A percentile compares a stretch with the other conserved stretches of the same genome.
Conservation (phyloP, 2,329 filamentous ascomycete species). For the Pezicula rhizophila region DNA sequence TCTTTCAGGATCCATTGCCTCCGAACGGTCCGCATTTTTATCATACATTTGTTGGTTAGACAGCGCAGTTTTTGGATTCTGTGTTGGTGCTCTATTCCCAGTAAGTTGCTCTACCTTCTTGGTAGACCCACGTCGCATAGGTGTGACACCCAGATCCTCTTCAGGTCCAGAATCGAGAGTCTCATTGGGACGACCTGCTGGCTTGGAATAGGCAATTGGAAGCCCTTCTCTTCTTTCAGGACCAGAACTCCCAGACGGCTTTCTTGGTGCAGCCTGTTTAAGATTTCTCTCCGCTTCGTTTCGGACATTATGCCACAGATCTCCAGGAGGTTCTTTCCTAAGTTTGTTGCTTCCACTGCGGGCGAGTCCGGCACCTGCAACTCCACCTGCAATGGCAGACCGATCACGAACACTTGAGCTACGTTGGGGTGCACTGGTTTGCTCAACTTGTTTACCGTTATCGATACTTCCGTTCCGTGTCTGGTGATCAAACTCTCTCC, state of each 20-base stretch:
- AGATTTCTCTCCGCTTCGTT: slow-evolving; percentile 37
- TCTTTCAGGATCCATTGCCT: not conserved
- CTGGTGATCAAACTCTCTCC: slow-evolving; percentile 22
- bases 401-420: slow-evolving; percentile 58
- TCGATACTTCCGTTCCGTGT: slow-evolving; percentile 7
- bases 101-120: slow-evolving; percentile 25
- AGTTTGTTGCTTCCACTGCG: slow-evolving; percentile 53
- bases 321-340: slow-evolving; percentile 50
- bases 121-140: slow-evolving; percentile 20
- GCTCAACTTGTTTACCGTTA: not conserved
- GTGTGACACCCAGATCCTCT: slow-evolving; percentile 11
- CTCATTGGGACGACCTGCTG: slow-evolving; percentile 6
- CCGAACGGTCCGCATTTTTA: not conserved
- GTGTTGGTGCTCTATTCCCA: slow-evolving; percentile 12
- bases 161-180: slow-evolving; percentile 12
- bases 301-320: slow-evolving; percentile 39
- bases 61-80: slow-evolving; percentile 1
- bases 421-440: slow-evolving; percentile 30
- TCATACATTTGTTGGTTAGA: not conserved
- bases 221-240: slow-evolving; percentile 6
- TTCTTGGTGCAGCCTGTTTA: slow-evolving; percentile 22
- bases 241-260: slow-evolving; percentile 11
- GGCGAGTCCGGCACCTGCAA: slow-evolving; percentile 30
- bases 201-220: slow-evolving; percentile 6
- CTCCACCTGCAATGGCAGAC: slow-evolving; percentile 28